These are phyloP conservation scores for Arthrobotrys entomopaga DNA, from an alignment of 2,329 filamentous ascomycete species.

Conservation along the genomic window DNA sequence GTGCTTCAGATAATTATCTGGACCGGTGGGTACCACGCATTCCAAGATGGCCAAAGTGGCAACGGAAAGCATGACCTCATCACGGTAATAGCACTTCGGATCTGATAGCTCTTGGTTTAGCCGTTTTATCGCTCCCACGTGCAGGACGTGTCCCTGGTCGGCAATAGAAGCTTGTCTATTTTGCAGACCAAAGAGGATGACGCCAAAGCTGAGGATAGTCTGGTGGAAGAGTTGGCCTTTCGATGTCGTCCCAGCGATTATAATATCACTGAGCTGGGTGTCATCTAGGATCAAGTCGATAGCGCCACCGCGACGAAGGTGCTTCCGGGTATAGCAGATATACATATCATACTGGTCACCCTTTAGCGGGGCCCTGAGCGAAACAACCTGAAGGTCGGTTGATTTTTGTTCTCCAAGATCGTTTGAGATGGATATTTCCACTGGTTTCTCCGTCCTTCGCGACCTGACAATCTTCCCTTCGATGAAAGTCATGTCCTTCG, in stretches of 20 bases:
- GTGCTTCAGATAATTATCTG: constrained; percentile 59
- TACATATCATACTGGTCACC: constrained; percentile 58
- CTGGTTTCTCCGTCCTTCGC: constrained; percentile 53
- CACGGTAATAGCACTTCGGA: constrained; percentile 56
- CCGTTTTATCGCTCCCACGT: constrained; percentile 58
- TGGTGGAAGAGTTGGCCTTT: constrained; percentile 55
- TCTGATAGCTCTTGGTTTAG: constrained; percentile 59
- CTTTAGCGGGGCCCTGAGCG: constrained; percentile 21
- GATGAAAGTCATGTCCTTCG: constrained; percentile 58
- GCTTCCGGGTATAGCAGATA: constrained; percentile 58
- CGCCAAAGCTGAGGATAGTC: constrained; percentile 59
- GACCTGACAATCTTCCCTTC: constrained; percentile 59
- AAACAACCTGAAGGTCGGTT: neutral
- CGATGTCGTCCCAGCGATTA: constrained; percentile 24
- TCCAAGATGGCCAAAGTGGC: constrained; percentile 59
- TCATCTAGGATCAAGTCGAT: constrained; percentile 58
- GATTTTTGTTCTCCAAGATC: neutral
- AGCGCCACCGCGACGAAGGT: constrained; percentile 57
- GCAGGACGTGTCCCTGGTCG: constrained; percentile 57
- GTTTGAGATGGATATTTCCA: neutral
- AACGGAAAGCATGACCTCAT: constrained; percentile 59
- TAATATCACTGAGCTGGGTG: constrained; percentile 56
- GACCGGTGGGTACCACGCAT: constrained; percentile 58
- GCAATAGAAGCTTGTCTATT: constrained; percentile 56
- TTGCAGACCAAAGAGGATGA: constrained; percentile 59